Conservation (phyloP, 352 stramenopile species). For the Blastocystis sp. region DNA sequence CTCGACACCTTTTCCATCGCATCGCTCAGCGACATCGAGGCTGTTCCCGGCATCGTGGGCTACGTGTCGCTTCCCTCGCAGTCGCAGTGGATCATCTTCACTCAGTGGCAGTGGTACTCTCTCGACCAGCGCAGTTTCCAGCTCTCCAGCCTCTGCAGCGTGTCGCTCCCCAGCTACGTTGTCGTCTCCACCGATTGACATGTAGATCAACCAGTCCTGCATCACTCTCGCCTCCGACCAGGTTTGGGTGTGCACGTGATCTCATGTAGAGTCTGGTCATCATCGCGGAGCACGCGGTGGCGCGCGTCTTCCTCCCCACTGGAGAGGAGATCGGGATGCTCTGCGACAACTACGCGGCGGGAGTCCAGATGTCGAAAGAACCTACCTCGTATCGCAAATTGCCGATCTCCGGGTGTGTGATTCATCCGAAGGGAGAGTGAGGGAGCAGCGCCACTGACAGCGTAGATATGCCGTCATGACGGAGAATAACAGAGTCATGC, state of each 20-base stretch:
- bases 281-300: neutral
- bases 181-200: neutral
- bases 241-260: neutral
- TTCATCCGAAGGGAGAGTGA: conserved; percentile 13
- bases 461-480: conserved; percentile 4
- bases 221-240: neutral
- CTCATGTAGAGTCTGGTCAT: neutral
- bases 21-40: neutral
- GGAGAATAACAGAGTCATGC: conserved; percentile 27
- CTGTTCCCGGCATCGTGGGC: neutral
- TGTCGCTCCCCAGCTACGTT: neutral
- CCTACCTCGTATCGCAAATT: neutral
- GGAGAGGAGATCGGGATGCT: neutral
- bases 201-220: neutral
- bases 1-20: neutral
- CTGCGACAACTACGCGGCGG: neutral
- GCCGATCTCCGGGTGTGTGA: neutral
- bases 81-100: neutral
- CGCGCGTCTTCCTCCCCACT: neutral
- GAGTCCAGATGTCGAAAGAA: neutral
- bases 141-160: neutral
- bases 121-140: neutral
- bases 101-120: neutral
- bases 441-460: neutral
- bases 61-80: neutral